Conservation (phyloP, 441 rosid species). For the Pelargonium exstipulatum region DNA sequence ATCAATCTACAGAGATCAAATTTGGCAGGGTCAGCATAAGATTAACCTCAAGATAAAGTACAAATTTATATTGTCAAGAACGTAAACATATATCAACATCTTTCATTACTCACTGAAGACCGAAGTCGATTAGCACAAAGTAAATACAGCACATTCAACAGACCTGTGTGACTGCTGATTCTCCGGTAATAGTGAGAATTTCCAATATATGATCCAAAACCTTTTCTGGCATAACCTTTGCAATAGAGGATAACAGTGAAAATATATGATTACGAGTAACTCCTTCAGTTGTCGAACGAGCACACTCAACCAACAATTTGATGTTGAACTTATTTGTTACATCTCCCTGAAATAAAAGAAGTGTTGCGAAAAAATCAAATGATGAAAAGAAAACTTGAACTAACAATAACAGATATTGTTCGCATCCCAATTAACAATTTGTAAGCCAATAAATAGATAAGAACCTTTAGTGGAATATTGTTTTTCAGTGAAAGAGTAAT, state of each 20-base stretch:
- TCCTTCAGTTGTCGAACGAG: constrained; percentile 53
- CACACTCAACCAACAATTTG: constrained; percentile 60
- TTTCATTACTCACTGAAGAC: neutral
- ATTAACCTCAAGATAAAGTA: neutral
- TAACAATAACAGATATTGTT: neutral
- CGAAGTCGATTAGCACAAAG: neutral
- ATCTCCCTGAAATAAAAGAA: constrained; percentile 50
- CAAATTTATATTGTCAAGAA: neutral
- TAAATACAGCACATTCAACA: constrained; percentile 23
- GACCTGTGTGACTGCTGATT: constrained; percentile 87
- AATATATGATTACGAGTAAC: constrained; percentile 64
- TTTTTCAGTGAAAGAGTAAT: constrained; percentile 42
- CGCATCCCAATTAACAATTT: constrained; percentile 10
- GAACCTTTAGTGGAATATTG: constrained; percentile 49
- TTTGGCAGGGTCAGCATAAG: constrained; percentile 17
- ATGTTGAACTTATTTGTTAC: constrained; percentile 42
- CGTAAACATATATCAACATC: neutral
- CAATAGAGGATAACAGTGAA: constrained; percentile 54
- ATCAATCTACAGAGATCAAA: constrained; percentile 50
- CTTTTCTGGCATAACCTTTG: constrained; percentile 60
- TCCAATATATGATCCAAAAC: constrained; percentile 60
- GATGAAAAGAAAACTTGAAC: constrained; percentile 10
- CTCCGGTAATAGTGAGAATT: constrained; percentile 67
- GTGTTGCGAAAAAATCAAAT: constrained; percentile 12
- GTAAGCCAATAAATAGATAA: constrained; percentile 9